These are phyloP conservation scores for Lentinula aciculospora DNA, from an alignment of 768 basidiomycete genomes.

Conservation along the genomic window DNA sequence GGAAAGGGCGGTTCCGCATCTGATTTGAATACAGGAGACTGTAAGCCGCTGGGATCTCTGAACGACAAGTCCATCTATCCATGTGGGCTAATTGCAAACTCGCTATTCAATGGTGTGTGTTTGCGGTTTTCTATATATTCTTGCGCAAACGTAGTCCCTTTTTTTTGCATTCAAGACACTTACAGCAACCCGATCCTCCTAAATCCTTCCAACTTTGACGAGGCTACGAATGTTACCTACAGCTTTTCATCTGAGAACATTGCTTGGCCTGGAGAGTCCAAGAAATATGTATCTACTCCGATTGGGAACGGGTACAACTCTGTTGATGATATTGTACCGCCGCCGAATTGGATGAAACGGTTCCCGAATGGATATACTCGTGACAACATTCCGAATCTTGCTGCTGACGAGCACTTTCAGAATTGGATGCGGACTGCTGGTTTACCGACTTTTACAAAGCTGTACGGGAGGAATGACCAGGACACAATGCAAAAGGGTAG, in stretches of 20 bases:
- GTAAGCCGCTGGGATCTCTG: conserved; percentile 75
- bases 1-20: conserved; percentile 52
- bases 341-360: conserved; percentile 81
- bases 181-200: conserved; percentile 58
- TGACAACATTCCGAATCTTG: conserved; percentile 52
- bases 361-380: conserved; percentile 84
- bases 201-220: conserved; percentile 39
- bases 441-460: conserved; percentile 92
- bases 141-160: background rate
- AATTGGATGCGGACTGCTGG: conserved; percentile 99
- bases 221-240: conserved; percentile 47
- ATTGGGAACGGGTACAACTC: conserved; percentile 41
- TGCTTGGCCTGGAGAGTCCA: conserved; percentile 93
- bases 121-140: background rate
- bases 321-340: conserved; percentile 72
- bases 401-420: conserved; percentile 87
- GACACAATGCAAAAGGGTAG: conserved; percentile 63
- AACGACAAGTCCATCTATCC: conserved; percentile 73
- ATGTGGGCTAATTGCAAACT: conserved; percentile 97
- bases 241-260: conserved; percentile 74
- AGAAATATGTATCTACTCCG: conserved; percentile 75
- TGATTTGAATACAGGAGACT: conserved; percentile 66
- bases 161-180: conserved; percentile 51
- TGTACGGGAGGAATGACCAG: conserved; percentile 88
- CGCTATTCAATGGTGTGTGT: conserved; percentile 82